phyloP scores from a whole-genome alignment of 306 rosid species.

The Acmispon strigosus region DNA sequence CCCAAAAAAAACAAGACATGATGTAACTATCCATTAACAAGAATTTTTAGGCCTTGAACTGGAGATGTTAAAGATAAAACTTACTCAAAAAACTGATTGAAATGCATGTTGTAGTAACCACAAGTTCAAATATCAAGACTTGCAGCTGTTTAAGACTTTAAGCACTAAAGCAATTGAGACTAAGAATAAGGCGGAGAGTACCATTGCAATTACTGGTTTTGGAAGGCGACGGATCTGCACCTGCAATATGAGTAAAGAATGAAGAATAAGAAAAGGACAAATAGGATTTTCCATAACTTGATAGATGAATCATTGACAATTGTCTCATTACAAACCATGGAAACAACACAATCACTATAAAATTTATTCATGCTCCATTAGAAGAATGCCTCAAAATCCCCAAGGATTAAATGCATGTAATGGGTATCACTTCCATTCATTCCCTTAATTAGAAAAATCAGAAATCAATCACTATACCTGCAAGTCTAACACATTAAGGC shows the following conservation, averaged over 20 bases:
- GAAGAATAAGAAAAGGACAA: not conserved
- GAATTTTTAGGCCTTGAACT: not conserved
- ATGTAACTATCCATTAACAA: not conserved
- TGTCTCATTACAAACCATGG: conserved; percentile 10
- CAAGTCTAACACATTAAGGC: conserved; percentile 85
- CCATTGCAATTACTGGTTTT: conserved; percentile 95
- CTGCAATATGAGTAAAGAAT: conserved; percentile 32
- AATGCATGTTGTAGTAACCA: not conserved
- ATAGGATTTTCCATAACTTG: not conserved
- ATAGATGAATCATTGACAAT: not conserved
- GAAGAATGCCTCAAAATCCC: not conserved
- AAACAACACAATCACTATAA: not conserved
- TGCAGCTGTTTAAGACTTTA: not conserved
- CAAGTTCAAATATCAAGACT: not conserved
- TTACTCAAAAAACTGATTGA: not conserved
- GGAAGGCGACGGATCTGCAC: conserved; percentile 88
- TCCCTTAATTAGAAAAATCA: not conserved
- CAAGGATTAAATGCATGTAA: not conserved
- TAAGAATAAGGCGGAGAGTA: conserved; percentile 13
- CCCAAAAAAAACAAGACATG: not conserved
- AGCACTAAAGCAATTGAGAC: not conserved
- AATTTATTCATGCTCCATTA: not conserved
- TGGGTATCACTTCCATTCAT: not conserved
- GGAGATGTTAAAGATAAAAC: not conserved
- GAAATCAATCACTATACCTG: conserved; percentile 43